These are phyloP conservation scores for Russula brevipes DNA, from an alignment of 768 basidiomycete genomes.

Conservation along the genomic window DNA sequence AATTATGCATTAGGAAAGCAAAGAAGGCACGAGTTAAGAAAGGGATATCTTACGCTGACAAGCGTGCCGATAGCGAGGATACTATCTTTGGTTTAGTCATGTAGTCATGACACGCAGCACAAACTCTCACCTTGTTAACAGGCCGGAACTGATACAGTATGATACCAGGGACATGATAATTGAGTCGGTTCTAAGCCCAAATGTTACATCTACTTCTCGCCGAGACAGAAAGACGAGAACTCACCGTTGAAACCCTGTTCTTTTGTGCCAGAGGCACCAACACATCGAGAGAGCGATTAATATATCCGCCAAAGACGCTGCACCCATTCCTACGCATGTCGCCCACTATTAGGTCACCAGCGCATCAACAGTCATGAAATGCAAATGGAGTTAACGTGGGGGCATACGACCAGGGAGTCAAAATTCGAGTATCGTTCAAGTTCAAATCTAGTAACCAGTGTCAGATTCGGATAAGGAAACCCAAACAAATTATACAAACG, in stretches of 20 bases:
- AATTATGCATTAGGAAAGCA: neutral
- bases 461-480: neutral
- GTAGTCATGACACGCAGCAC: neutral
- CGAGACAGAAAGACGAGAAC: conserved; percentile 11
- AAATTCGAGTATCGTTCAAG: conserved; percentile 34
- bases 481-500: conserved; percentile 32
- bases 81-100: conserved; percentile 6
- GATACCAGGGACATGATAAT: conserved; percentile 29
- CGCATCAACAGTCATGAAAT: too few relatives aligned
- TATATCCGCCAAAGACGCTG: conserved; percentile 47
- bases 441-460: conserved; percentile 20
- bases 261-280: conserved; percentile 43
- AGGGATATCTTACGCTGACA: conserved; percentile 15
- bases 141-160: conserved; percentile 28
- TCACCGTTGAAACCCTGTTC: conserved; percentile 43
- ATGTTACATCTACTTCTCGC: neutral
- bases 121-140: conserved; percentile 26
- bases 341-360: conserved; percentile 38
- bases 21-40: neutral
- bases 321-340: conserved; percentile 41
- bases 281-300: conserved; percentile 46
- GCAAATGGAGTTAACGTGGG: neutral
- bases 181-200: conserved; percentile 27
- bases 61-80: conserved; percentile 23
- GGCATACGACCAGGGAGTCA: conserved; percentile 32